A percentile compares a stretch with the other conserved stretches of the same genome.
These are phyloP conservation scores for Berberis vulgaris DNA, from an alignment of 164 flowering plant genomes.

Conservation along the genomic window DNA sequence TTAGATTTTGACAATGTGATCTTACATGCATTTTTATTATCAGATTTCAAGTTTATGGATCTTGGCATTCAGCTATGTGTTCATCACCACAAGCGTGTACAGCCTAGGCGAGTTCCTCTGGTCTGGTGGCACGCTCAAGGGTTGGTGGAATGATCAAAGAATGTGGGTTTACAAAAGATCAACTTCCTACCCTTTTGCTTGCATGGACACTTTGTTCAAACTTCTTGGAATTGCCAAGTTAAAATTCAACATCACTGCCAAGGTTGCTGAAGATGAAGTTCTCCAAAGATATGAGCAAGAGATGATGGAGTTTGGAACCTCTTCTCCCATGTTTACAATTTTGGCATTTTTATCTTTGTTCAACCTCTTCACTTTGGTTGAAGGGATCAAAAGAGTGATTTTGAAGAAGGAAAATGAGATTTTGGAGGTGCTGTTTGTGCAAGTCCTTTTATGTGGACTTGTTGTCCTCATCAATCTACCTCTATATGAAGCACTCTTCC, in stretches of 20 bases:
- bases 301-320: slow-evolving; percentile 60
- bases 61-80: slow-evolving; percentile 9
- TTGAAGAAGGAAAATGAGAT: neutral
- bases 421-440: slow-evolving; percentile 24
- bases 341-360: slow-evolving; percentile 47
- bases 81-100: slow-evolving; percentile 16
- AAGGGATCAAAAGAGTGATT: slow-evolving; percentile 16
- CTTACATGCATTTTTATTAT: no score
- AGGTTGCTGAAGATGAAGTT: slow-evolving; percentile 24
- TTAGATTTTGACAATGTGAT: no score
- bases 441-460: slow-evolving; percentile 13
- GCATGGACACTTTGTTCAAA: slow-evolving; percentile 11
- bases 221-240: slow-evolving; percentile 15
- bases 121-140: slow-evolving; percentile 33
- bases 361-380: slow-evolving; percentile 38
- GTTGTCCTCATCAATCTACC: no score
- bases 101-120: slow-evolving; percentile 37
- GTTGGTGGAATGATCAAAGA: slow-evolving; percentile 11
- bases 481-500: no score
- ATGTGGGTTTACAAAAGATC: slow-evolving; percentile 14
- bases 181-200: slow-evolving; percentile 19
- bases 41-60: no score
- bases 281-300: slow-evolving; percentile 40
- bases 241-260: slow-evolving; percentile 19
- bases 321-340: slow-evolving; percentile 47